These are phyloP conservation scores for Globisporangium takayamanum DNA, from an alignment of 352 stramenopile genomes.

Conservation along the genomic window DNA sequence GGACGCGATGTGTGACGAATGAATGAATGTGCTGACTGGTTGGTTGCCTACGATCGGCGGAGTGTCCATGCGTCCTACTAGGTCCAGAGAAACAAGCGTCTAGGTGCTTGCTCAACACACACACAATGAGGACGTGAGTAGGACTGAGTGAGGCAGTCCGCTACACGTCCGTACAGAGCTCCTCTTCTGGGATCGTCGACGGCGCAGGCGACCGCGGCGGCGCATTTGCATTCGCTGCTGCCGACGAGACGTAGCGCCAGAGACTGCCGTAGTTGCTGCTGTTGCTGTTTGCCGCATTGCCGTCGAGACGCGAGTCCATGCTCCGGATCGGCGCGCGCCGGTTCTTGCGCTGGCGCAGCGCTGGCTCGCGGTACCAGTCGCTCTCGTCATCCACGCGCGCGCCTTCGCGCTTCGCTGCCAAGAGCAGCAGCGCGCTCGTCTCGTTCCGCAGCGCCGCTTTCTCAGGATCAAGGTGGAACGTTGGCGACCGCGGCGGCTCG, in stretches of 20 bases:
- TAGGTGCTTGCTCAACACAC: no score
- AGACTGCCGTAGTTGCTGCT: constrained; percentile 12
- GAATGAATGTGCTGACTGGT: not conserved
- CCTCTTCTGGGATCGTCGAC: constrained; percentile 6
- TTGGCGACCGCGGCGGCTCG: constrained; percentile 2
- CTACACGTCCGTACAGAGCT: not conserved
- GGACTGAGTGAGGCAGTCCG: no score
- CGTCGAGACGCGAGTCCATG: constrained; percentile 9
- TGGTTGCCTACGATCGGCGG: no score
- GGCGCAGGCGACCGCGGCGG: constrained; percentile 1
- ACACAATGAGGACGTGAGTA: no score
- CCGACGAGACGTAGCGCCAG: constrained; percentile 3
- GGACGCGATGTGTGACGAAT: not conserved
- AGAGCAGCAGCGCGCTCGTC: constrained; percentile 30
- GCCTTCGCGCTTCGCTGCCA: constrained; percentile 28
- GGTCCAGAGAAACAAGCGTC: no score
- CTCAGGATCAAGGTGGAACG: constrained; percentile 7
- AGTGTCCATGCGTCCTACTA: no score
- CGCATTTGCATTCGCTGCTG: not conserved
- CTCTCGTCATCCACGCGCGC: constrained; percentile 41
- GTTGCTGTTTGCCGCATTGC: not conserved
- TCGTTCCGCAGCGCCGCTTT: constrained; percentile 16
- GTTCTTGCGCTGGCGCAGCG: constrained; percentile 34
- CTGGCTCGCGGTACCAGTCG: constrained; percentile 68
- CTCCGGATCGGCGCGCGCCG: constrained; percentile 4